These are phyloP conservation scores for Debaryomycetaceae sp. DNA, from an alignment of 1,139 yeast species.

Conservation along the genomic window DNA sequence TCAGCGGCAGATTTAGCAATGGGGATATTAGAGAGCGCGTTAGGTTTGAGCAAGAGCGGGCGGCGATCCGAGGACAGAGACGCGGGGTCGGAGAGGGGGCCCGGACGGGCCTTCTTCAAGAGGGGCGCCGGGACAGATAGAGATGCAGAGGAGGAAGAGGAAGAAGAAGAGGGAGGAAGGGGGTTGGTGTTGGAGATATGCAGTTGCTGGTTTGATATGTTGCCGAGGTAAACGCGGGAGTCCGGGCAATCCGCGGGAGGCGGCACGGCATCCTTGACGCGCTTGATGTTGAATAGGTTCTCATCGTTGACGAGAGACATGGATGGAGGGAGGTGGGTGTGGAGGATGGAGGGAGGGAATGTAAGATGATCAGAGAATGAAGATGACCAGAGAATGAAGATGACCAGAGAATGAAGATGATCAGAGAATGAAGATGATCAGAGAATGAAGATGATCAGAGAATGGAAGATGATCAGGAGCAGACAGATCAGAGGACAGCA, in stretches of 20 bases:
- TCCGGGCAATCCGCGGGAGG: neutral
- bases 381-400: too few relatives aligned
- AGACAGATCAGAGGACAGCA: too few relatives aligned
- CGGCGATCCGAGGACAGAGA: constrained; percentile 9
- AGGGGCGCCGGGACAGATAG: constrained; percentile 2
- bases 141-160: neutral
- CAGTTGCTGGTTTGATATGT: constrained; percentile 27
- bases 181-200: constrained; percentile 1
- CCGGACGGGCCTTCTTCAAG: constrained; percentile 2
- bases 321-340: neutral
- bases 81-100: constrained; percentile 2
- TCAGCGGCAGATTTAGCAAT: too few relatives aligned
- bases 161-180: neutral
- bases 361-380: too few relatives aligned
- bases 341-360: constrained; percentile 1
- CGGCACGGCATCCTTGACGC: constrained; percentile 14
- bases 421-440: too few relatives aligned
- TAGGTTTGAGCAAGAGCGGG: constrained; percentile 12
- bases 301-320: constrained; percentile 23
- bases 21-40: neutral
- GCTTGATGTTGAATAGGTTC: constrained; percentile 28
- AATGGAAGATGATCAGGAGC: too few relatives aligned
- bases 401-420: too few relatives aligned
- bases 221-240: constrained; percentile 17
- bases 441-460: too few relatives aligned